These are phyloP conservation scores for Olyra latifolia DNA, from an alignment of 176 grass and related monocot genomes.

Conservation along the genomic window DNA sequence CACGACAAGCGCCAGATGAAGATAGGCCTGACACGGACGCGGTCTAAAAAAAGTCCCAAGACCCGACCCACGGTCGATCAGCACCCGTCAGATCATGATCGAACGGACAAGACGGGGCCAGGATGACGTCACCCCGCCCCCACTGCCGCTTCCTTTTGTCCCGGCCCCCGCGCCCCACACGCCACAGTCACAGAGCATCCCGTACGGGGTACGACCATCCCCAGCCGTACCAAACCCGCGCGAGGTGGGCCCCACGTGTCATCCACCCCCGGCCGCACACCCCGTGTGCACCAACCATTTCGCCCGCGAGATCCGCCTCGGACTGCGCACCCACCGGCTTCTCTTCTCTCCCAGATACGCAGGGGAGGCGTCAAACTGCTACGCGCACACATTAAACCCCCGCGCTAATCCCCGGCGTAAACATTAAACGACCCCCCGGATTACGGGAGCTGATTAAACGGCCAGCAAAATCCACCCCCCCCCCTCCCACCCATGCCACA, in stretches of 20 bases:
- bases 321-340: neutral
- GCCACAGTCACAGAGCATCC: neutral
- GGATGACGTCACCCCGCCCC: neutral
- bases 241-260: neutral
- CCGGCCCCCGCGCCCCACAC: neutral
- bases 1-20: neutral
- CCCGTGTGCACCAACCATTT: constrained; percentile 35
- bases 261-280: neutral
- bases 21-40: neutral
- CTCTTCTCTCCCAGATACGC: constrained; percentile 17
- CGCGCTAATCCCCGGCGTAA: constrained; percentile 3
- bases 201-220: neutral
- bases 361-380: neutral
- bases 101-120: neutral
- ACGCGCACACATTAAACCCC: neutral
- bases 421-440: neutral
- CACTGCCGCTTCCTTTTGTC: neutral
- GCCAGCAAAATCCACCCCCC: neutral
- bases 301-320: constrained; percentile 43
- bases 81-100: constrained; percentile 17
- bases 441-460: neutral
- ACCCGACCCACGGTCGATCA: neutral
- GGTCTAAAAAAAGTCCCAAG: neutral
- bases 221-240: neutral
- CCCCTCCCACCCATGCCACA: neutral